phyloP scores from a whole-genome alignment of 2,329 filamentous ascomycete species.

The Aspergillus thermomutatus region DNA sequence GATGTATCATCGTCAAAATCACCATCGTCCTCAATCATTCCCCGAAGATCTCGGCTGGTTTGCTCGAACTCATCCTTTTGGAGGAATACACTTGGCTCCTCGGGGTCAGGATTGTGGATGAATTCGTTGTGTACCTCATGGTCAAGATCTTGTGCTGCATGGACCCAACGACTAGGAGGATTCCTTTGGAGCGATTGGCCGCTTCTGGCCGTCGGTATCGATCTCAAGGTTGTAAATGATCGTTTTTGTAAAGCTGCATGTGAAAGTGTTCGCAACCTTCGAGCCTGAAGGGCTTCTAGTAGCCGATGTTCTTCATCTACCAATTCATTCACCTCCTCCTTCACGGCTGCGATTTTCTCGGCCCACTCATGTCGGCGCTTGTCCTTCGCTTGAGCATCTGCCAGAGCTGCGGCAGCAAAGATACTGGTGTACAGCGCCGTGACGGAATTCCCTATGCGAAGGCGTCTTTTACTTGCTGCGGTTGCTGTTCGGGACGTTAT shows the following conservation, averaged over 20 bases:
- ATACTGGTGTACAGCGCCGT: constrained; percentile 45
- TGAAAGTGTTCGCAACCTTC: constrained; percentile 17
- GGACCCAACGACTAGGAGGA: not conserved
- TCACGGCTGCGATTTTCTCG: constrained; percentile 42
- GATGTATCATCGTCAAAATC: constrained; percentile 2
- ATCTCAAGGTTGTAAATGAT: constrained; percentile 20
- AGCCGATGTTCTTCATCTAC: constrained; percentile 38
- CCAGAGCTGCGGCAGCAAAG: constrained; percentile 40
- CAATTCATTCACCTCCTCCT: constrained; percentile 39
- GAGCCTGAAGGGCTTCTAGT: constrained; percentile 28
- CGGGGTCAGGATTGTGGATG: not conserved
- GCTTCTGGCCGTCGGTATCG: constrained; percentile 9
- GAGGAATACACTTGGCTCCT: not conserved
- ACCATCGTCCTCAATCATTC: constrained; percentile 5
- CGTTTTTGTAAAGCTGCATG: constrained; percentile 22
- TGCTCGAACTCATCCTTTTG: not conserved
- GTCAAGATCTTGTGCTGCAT: not conserved
- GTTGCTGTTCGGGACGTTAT: constrained; percentile 34
- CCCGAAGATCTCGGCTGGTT: not conserved
- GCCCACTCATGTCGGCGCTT: constrained; percentile 39
- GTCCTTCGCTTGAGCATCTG: constrained; percentile 39
- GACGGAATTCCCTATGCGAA: constrained; percentile 41
- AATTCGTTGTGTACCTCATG: not conserved
- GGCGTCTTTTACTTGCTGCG: constrained; percentile 35
- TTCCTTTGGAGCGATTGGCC: not conserved